Percentiles rank a stretch among this genome's conserved stretches.
Conservation (phyloP, 495 filamentous ascomycete species). For the Penicillium salamii region DNA sequence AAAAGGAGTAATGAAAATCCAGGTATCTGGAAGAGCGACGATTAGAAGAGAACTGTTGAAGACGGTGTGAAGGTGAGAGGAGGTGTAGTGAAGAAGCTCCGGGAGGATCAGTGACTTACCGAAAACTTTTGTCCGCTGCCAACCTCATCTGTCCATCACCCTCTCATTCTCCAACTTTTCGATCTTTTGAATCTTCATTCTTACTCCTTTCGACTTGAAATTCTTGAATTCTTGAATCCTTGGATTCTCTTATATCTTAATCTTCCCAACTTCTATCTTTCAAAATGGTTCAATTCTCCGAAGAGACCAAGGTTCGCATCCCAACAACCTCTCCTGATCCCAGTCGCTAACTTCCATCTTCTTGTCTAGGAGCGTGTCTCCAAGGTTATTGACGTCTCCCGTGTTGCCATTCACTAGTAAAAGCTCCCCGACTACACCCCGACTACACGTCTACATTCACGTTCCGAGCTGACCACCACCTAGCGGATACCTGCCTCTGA, state of each 20-base stretch:
- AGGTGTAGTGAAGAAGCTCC: not conserved
- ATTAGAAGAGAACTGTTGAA: not conserved
- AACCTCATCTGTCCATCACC: not conserved
- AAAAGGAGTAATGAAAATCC: not conserved
- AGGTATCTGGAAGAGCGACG: not conserved
- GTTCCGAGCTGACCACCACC: conserved; percentile 3
- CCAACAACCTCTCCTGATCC: not conserved
- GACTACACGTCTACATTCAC: not conserved
- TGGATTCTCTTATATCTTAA: not conserved
- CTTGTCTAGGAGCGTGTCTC: conserved; percentile 83
- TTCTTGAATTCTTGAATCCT: no score
- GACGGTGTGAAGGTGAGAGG: not conserved
- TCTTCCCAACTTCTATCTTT: no score
- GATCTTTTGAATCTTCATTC: no score
- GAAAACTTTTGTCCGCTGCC: not conserved
- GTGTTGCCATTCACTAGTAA: conserved; percentile 96
- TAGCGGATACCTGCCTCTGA: conserved; percentile 90
- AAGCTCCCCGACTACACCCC: not conserved
- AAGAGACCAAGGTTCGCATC: conserved; percentile 85
- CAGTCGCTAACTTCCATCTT: conserved; percentile 13
- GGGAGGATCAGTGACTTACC: not conserved
- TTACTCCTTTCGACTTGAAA: no score
- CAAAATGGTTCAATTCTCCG: conserved; percentile 81
- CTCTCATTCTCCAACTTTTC: not conserved
- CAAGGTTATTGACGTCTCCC: conserved; percentile 88